Evolutionary conservation across 495 filamentous ascomycete species (phyloP), one percentile per base, ranked within the genome.

Genomic region (Cercophora sp.): DNA sequence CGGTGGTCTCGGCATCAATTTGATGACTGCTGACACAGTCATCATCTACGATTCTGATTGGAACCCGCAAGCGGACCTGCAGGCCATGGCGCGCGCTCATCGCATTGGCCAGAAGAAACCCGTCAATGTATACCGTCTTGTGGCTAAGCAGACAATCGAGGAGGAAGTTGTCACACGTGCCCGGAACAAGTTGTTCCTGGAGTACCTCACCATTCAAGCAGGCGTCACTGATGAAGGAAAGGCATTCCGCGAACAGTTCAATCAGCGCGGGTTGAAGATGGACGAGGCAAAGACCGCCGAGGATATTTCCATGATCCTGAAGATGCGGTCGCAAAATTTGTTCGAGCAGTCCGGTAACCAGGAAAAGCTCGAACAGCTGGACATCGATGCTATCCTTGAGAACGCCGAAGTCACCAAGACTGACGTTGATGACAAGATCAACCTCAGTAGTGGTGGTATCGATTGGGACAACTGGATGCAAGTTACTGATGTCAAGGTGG

Each of bases 21-120:
- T 99, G 37, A 97, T 96, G 91, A 96, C 93, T 41, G 93, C 93
- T 1, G 93, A 99, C 64, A 97, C 94, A 0, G 94, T 99, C 52
- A 88, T 99, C 57, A 80, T 99, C 34, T 97, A 97, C 60, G 93
- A 99, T 65, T 97, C 94, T 0, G 93, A 99, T 63, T 99, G 94
- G 94, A 99, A 99, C 54, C 93, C 93, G 11, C 93, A 99, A 65
- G 93, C 93, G 0, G 93, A 99, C 76, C 73, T 99, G 48, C 93
- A 99, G 60, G 93, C 93, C 16, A 99, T 99, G 93, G 92, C 93
- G 37, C 84, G 93, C 58, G 94, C 94, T 41, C 94, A 99, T 69
- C 86, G 93, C 59, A 99, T 99, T 49, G 93, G 93, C 1, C 93
- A 99, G 69, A 95, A 91, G 62, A 89, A 83, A 48, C 91, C 94